Evolutionary conservation across 106 monocot genomes (phyloP).

Genomic region (Dioscorea alata): DNA sequence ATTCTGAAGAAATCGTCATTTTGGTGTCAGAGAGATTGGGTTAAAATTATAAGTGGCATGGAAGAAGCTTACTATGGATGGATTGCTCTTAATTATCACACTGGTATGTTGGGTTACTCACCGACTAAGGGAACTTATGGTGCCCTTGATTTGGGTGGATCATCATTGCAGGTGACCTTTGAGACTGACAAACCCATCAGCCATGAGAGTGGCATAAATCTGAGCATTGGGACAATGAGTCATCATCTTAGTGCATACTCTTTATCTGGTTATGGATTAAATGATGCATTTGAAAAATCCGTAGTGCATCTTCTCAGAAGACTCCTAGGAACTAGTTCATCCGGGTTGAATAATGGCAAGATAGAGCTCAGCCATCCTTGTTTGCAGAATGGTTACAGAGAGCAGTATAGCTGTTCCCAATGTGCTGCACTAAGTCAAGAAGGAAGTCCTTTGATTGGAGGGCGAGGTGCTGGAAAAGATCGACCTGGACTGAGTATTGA

Average conservation of each 20-base stretch:
- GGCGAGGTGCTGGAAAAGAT: conserved; percentile 19
- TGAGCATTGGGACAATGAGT: conserved; percentile 57
- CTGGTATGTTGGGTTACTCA: conserved; percentile 48
- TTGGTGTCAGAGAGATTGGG: conserved; percentile 61
- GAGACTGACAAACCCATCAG: conserved; percentile 50
- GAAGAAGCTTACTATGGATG: conserved; percentile 99
- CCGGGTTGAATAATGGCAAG: conserved; percentile 28
- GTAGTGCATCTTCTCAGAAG: conserved; percentile 57
- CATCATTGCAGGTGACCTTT: conserved; percentile 95
- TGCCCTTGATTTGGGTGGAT: conserved; percentile 92
- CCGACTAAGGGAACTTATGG: conserved; percentile 64
- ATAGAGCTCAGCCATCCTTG: conserved; percentile 79
- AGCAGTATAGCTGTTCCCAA: conserved; percentile 71
- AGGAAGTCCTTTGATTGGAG: conserved; percentile 49
- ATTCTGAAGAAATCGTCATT: conserved; percentile 89
- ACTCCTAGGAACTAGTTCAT: background rate
- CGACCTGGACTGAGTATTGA: conserved; percentile 35
- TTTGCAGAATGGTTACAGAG: conserved; percentile 77
- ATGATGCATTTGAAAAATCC: conserved; percentile 97
- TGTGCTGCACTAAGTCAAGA: conserved; percentile 38
- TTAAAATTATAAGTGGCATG: conserved; percentile 82
- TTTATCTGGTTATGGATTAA: conserved; percentile 85
- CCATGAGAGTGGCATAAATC: conserved; percentile 56
- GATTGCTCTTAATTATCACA: conserved; percentile 88
- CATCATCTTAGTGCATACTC: conserved; percentile 96